phyloP scores from a whole-genome alignment of 2,329 filamentous ascomycete species.

The Xylariales sp. region DNA sequence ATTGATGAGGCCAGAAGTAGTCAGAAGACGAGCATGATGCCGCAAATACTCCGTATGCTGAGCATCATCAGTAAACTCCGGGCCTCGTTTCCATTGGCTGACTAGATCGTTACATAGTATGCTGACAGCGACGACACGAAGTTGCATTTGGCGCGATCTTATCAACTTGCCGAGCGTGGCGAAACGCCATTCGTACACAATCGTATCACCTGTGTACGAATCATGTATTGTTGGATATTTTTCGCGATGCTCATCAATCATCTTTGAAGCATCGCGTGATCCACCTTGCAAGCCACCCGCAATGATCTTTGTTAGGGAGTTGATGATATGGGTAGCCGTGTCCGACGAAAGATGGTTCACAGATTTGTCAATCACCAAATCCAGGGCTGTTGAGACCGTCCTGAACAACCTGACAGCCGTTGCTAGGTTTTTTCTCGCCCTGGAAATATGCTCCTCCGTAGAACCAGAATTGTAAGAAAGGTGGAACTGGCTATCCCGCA shows the following conservation, averaged over 20 bases:
- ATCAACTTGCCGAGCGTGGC: constrained; percentile 66
- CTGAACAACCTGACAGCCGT: constrained; percentile 39
- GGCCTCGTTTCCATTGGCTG: constrained; percentile 55
- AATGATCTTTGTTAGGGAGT: constrained; percentile 39
- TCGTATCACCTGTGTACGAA: constrained; percentile 40
- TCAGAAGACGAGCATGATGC: constrained; percentile 66
- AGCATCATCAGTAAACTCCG: constrained; percentile 33
- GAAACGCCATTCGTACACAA: constrained; percentile 66
- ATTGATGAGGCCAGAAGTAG: constrained; percentile 67
- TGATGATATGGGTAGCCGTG: constrained; percentile 32
- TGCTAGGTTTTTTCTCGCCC: constrained; percentile 28
- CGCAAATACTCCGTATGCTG: constrained; percentile 43
- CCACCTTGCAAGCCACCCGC: constrained; percentile 33
- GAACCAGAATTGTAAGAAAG: constrained; percentile 11
- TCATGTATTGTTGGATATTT: constrained; percentile 32
- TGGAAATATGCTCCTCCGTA: constrained; percentile 16
- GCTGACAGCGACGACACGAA: constrained; percentile 76
- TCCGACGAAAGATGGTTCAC: constrained; percentile 47
- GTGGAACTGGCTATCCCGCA: constrained; percentile 23
- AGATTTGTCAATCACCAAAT: constrained; percentile 48
- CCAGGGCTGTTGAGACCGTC: constrained; percentile 36
- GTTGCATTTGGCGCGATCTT: constrained; percentile 82
- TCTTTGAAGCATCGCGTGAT: constrained; percentile 28
- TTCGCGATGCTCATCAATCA: constrained; percentile 25
- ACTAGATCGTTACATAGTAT: constrained; percentile 70